Base-by-base conservation (phyloP, 345 rosid species). In the Populus davidiana region DNA sequence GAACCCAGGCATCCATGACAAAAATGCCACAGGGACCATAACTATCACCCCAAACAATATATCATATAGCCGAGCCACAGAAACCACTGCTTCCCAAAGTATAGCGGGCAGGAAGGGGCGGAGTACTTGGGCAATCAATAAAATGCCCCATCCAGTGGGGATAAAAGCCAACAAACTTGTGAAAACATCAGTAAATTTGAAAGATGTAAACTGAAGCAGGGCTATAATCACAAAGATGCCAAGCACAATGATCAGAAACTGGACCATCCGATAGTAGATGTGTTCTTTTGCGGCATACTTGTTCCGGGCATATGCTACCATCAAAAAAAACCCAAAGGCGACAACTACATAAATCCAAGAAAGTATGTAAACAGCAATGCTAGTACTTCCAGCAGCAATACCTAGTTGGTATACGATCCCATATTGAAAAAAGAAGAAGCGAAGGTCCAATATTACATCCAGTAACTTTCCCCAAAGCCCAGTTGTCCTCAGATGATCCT, bases 1-100 rank as follows among this genome's bases (percentile, higher is more conserved):
- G 82, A 92, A 89, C 75, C 98, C 98, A 76, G 98, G 97, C 87
- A 94, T 78, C 98, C 98, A 94, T 47, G 98, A 92, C 52, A 94
- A 82, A 74, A 94, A 86, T 31, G 98, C 98, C 76, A 94, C 90
- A 29, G 98, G 98, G 68, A 82, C 81, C 97, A 94, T 85, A 69
- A 90, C 91, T 72, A 92, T 89, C 78, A 94, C 88, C 61, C 97
- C 98, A 75, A 92, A 89, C 86, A 86, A 83, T 71, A 92, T 75
- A 69, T 94, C 98, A 67, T 92, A 94, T 25, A 94, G 80, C 75
- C 98, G 89, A 78, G 97, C 96, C 69, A 94, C 87, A 54, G 98
- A 89, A 72, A 92, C 89, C 39, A 92, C 94, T 8, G 88, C 56
- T 59, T 83, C 85, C 98, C 98, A 94, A 36, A 92, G 85, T 78